Evolutionary conservation across 1,284 basidiomycete genomes (phyloP), one percentile per base, ranked within the genome.

Genomic region (Mycena sp.): DNA sequence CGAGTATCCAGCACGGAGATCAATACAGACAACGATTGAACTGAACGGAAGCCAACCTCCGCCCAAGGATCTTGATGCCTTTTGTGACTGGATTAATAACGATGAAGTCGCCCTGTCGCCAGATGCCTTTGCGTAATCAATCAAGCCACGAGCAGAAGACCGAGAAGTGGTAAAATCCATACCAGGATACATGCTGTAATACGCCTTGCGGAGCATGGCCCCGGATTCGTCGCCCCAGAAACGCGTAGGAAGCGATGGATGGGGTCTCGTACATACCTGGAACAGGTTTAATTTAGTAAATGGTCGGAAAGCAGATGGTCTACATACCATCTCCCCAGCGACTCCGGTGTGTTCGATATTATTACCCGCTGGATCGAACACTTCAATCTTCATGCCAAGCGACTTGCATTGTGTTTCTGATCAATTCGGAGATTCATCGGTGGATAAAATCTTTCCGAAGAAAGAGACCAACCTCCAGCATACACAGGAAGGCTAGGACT

Each of bases 171-270:
- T 72, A 70, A 70, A 84, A 85, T 19, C 37, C 6, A n/a, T n/a
- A n/a, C 62, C 88, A 55, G 87, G 85, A 70, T 85, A 91, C 63
- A 83, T 85, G 65, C 86, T 86, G 73, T 89, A 94, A 75, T 97
- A 96, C 32, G 93, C 87, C 30, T 91, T 89, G 43, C 85, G 80
- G 68, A 91, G 87, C 69, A 91, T 89, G 70, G 87, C 82, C 12
- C 87, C 82, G 11, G 82, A 78, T 32, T 88, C 83, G 54, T 90
- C 86, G 21, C 87, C 87, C 91, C 94, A 92, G 77, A 97, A 95
- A 19, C 82, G 84, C 16, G 95, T 72, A 3, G 95, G 95, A 61
- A 95, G 79, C n/a, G 91, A 93, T 0, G 93, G 93, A 76, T 96
- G 95, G 1, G 94, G 91, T 14, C 88, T 80, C 6, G 87, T 87